Conservation (phyloP, 129 eudicot genomes). For the Centella asiatica region DNA sequence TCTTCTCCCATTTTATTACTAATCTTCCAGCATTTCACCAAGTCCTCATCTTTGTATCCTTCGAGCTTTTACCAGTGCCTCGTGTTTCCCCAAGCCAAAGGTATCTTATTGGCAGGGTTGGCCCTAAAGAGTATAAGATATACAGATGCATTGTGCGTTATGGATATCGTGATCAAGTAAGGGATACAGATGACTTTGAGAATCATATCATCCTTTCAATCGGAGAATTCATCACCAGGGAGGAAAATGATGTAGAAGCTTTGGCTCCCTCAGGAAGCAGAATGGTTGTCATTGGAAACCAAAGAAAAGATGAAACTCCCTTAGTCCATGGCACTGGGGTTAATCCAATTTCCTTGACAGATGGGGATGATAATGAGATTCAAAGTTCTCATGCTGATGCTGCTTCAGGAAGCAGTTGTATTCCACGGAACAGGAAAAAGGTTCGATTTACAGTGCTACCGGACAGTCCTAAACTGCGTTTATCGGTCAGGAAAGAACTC, state of each 20-base stretch:
- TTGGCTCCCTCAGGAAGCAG: conserved; percentile 26
- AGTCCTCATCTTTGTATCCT: conserved; percentile 66
- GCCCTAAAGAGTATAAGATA: conserved; percentile 51
- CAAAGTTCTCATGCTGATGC: conserved; percentile 3
- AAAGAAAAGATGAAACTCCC: conserved; percentile 20
- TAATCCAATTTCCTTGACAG: conserved; percentile 11
- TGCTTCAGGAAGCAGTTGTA: conserved; percentile 20
- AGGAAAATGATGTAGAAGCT: conserved; percentile 39
- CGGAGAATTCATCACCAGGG: conserved; percentile 38
- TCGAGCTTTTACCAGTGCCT: conserved; percentile 73
- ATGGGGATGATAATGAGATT: conserved; percentile 16
- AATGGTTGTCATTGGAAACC: conserved; percentile 38
- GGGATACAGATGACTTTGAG: conserved; percentile 73
- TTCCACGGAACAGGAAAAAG: conserved; percentile 17
- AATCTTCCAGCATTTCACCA: conserved; percentile 87
- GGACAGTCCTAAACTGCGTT: conserved; percentile 30
- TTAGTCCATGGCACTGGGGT: conserved; percentile 24
- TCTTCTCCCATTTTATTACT: conserved; percentile 70
- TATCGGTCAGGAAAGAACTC: conserved; percentile 42
- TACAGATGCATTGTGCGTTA: conserved; percentile 81
- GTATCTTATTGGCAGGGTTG: conserved; percentile 78
- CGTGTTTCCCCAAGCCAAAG: conserved; percentile 43
- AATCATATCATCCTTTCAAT: conserved; percentile 42
- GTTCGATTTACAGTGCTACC: conserved; percentile 37
- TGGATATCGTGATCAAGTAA: conserved; percentile 61